Evolutionary conservation across 192 early-diverging fungal genomes (phyloP), one percentile per base, ranked within the genome.

Genomic region (Backusella psychrophila): DNA sequence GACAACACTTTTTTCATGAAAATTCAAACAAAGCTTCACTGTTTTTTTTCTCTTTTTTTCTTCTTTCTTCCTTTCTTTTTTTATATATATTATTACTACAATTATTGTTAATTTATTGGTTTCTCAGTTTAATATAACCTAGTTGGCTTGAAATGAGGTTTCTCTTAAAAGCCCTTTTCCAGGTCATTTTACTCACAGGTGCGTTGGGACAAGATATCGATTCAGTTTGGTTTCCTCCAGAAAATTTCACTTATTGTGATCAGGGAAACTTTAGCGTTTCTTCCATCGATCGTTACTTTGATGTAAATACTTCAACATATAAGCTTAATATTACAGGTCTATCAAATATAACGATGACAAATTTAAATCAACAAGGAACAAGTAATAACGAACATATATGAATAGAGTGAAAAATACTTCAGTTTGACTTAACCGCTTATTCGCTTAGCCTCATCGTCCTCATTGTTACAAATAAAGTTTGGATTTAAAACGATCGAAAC

Each of bases 191-290:
- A 19, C 21, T 39, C 23, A n/a, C 8, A 23, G 19, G 66, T 33
- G 21, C 36, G 9, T 14, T 69, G 6, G 70, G 39, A 71, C 70
- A 46, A 19, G 26, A 11, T 7, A 49, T 71, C 12, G 70, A 71
- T 71, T 71, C 70, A 17, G 70, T 71, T 34, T 71, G 70, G 70
- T 71, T 71, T 71, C 26, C 70, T 33, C 14, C 26, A 12, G 29
- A 71, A 31, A 49, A 71, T 19, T 71, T 49, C 29, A 49, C 39
- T 17, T 44, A 31, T 44, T 49, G 44, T 44, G 42, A 29, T 31
- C 21, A 71, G 7, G 41, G 44, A 33, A 39, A 71, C 23, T 31
- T 71, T 12, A 39, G 39, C 23, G 44, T 71, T 49, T 49, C 26
- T 46, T 46, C 41, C 19, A 29, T 71, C 4, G 19, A 31, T 49